These are phyloP conservation scores for Hyaloraphidium curvatum DNA, from an alignment of 192 early-diverging fungal genomes.

Conservation along the genomic window DNA sequence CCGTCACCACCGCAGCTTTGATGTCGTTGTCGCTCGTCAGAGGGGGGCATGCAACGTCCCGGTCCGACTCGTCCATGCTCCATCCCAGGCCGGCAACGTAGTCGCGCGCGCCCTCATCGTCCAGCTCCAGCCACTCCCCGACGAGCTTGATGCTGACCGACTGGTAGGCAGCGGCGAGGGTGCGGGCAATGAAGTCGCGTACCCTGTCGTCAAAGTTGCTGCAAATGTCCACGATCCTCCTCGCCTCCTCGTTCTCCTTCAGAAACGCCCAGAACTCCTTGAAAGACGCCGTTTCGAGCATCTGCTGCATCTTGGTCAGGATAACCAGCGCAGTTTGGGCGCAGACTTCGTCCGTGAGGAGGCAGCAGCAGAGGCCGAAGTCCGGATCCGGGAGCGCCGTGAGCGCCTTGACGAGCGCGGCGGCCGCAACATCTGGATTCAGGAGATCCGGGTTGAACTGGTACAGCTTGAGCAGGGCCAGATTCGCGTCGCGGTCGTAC, in stretches of 20 bases:
- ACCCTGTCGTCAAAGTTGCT: constrained; percentile 52
- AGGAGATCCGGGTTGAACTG: constrained; percentile 74
- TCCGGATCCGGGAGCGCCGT: constrained; percentile 68
- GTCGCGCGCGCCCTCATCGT: constrained; percentile 36
- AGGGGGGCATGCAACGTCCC: constrained; percentile 46
- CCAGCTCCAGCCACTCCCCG: constrained; percentile 43
- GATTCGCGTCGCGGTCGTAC: constrained; percentile 77
- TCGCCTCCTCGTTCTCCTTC: constrained; percentile 26
- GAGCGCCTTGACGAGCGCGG: constrained; percentile 63
- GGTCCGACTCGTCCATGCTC: constrained; percentile 26
- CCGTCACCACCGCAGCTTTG: constrained; percentile 65
- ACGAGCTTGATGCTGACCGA: constrained; percentile 42
- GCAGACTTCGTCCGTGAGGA: constrained; percentile 53
- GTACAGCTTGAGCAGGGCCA: constrained; percentile 83
- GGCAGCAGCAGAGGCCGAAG: constrained; percentile 76
- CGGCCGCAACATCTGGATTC: constrained; percentile 46
- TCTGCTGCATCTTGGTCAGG: constrained; percentile 52
- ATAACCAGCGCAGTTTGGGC: too few relatives aligned
- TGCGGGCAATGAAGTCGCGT: constrained; percentile 49
- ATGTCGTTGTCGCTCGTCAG: constrained; percentile 66
- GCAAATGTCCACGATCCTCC: constrained; percentile 37
- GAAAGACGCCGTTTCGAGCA: constrained; percentile 39
- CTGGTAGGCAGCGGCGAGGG: constrained; percentile 64
- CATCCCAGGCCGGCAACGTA: constrained; percentile 41
- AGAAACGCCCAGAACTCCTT: constrained; percentile 12